phyloP scores from a whole-genome alignment of 768 basidiomycete genomes.

The Serendipita vermifera region DNA sequence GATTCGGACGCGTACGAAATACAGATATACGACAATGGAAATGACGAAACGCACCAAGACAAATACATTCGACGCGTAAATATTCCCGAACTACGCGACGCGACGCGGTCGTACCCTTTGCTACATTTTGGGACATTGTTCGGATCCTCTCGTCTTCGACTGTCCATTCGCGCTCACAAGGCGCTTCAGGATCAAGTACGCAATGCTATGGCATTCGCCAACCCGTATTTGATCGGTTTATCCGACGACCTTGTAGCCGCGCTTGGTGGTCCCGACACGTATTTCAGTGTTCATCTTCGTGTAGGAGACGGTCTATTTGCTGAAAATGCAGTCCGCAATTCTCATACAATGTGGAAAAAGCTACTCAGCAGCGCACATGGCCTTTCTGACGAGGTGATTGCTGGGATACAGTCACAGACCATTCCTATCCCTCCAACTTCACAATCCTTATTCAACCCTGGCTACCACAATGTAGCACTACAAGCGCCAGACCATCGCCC shows the following conservation, averaged over 20 bases:
- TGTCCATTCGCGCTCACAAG: constrained; percentile 31
- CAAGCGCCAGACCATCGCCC: constrained; percentile 24
- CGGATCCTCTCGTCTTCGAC: constrained; percentile 54
- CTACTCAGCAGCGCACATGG: constrained; percentile 40
- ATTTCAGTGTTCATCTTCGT: constrained; percentile 54
- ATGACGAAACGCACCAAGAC: constrained; percentile 17
- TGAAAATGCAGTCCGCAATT: constrained; percentile 28
- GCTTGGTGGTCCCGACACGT: constrained; percentile 32
- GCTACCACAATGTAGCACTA: constrained; percentile 17
- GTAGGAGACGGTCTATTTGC: constrained; percentile 55
- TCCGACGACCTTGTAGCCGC: constrained; percentile 32
- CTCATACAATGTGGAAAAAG: constrained; percentile 42
- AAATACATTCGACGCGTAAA: constrained; percentile 19
- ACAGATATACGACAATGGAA: constrained; percentile 40
- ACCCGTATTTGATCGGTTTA: constrained; percentile 32
- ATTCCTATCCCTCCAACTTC: no score
- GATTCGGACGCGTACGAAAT: constrained; percentile 51
- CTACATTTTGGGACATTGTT: constrained; percentile 65
- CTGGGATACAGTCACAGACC: no score
- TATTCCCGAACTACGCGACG: constrained; percentile 27
- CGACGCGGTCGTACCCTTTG: constrained; percentile 33
- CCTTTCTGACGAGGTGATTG: constrained; percentile 27
- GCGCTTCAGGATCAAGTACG: constrained; percentile 37
- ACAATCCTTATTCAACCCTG: constrained; percentile 23
- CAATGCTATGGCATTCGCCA: constrained; percentile 42